phyloP scores from a whole-genome alignment of 169 alveolate species.

The Plasmodium reichenowi region DNA sequence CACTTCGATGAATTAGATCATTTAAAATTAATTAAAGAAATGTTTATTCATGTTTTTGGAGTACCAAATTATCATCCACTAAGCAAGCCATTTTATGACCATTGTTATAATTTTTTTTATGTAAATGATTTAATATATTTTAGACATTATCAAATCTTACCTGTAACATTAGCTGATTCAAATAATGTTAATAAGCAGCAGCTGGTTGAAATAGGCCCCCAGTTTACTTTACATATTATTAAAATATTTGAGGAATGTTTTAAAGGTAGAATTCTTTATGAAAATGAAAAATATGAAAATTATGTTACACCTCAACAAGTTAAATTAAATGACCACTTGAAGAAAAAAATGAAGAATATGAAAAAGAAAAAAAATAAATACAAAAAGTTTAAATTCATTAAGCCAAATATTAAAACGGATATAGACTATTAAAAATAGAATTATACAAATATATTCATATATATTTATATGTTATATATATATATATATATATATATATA shows the following conservation, averaged over 20 bases:
- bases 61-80: slow-evolving; percentile 97
- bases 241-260: slow-evolving; percentile 67
- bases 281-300: slow-evolving; percentile 44
- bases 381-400: slow-evolving; percentile 20
- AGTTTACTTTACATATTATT: slow-evolving; percentile 59
- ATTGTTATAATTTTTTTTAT: slow-evolving; percentile 92
- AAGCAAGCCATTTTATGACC: slow-evolving; percentile 97
- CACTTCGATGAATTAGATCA: slow-evolving; percentile 83
- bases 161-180: slow-evolving; percentile 81
- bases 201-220: slow-evolving; percentile 90
- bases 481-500: slow-evolving; percentile 8
- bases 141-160: slow-evolving; percentile 93
- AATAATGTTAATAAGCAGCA: slow-evolving; percentile 88
- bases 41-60: slow-evolving; percentile 88
- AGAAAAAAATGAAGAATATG: slow-evolving; percentile 22
- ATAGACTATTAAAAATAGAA: slow-evolving; percentile 31
- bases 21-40: slow-evolving; percentile 80
- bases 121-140: slow-evolving; percentile 92
- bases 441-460: background rate
- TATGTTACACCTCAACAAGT: slow-evolving; percentile 36
- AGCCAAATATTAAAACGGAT: slow-evolving; percentile 40
- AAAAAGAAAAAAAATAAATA: slow-evolving; percentile 6
- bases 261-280: slow-evolving; percentile 58
- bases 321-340: slow-evolving; percentile 18
- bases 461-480: background rate